Percentiles rank a stretch among this genome's conserved stretches.
Conservation (phyloP, 495 filamentous ascomycete genomes). For the Emericellopsis terricola region DNA sequence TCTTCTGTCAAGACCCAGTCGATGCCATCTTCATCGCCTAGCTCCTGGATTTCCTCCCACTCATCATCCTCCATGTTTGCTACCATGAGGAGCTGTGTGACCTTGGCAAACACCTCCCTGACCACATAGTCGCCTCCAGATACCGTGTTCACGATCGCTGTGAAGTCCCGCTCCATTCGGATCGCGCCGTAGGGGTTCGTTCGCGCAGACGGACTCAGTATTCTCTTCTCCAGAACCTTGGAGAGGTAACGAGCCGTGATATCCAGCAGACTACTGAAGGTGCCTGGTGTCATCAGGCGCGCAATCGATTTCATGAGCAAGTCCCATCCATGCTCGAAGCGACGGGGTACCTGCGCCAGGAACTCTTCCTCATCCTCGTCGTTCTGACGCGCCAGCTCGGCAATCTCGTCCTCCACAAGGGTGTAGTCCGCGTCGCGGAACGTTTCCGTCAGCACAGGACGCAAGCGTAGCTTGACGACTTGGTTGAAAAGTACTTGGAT, state of each 20-base stretch:
- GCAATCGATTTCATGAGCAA: constrained; percentile 61
- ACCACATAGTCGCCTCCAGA: constrained; percentile 64
- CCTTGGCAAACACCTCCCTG: constrained; percentile 61
- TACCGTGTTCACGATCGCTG: constrained; percentile 58
- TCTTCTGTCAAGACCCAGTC: constrained; percentile 35
- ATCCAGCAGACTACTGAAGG: constrained; percentile 50
- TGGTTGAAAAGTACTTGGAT: constrained; percentile 73
- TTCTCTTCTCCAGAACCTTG: constrained; percentile 67
- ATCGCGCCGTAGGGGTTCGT: constrained; percentile 73
- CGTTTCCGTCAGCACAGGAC: constrained; percentile 68
- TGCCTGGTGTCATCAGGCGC: constrained; percentile 62
- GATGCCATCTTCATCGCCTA: constrained; percentile 22
- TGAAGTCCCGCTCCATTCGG: constrained; percentile 74
- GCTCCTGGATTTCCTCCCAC: constrained; percentile 52
- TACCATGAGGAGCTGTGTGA: constrained; percentile 70
- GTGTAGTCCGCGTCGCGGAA: constrained; percentile 85
- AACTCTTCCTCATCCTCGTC: constrained; percentile 33
- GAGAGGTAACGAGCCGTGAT: constrained; percentile 56
- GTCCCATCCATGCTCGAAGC: constrained; percentile 74
- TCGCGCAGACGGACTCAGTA: constrained; percentile 68
- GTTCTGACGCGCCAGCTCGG: constrained; percentile 25
- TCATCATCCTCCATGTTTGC: constrained; percentile 98
- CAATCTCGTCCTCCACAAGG: constrained; percentile 30
- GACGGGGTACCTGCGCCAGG: constrained; percentile 43
- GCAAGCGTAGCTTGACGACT: constrained; percentile 69